These are phyloP conservation scores for Aquilaria malaccensis DNA, from an alignment of 345 rosid species.

Conservation along the genomic window DNA sequence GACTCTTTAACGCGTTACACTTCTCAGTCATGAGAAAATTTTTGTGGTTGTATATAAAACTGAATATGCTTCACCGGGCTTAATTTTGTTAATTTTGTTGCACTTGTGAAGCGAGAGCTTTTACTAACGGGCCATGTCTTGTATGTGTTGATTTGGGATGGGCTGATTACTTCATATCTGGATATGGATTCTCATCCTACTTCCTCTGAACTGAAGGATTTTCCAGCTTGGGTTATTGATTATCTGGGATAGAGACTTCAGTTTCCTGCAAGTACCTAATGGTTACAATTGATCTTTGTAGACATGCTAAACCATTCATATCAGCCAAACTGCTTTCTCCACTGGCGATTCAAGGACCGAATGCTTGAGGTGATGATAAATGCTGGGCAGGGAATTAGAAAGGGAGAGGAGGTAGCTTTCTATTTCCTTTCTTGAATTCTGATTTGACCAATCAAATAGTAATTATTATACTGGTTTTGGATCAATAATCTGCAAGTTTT, in stretches of 20 bases:
- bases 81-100: no score
- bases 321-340: constrained; percentile 86
- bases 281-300: constrained; percentile 27
- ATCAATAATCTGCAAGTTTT: background rate
- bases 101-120: no score
- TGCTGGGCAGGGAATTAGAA: constrained; percentile 71
- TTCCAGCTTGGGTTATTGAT: background rate
- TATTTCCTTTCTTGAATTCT: constrained; percentile 5
- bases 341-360: constrained; percentile 94
- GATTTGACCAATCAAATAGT: constrained; percentile 5
- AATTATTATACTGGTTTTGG: no score
- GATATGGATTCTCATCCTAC: background rate
- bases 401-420: constrained; percentile 75
- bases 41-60: no score
- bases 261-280: background rate
- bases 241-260: background rate
- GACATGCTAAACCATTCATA: constrained; percentile 92
- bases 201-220: background rate
- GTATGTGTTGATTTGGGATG: no score
- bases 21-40: no score
- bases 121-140: no score
- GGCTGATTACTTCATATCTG: background rate
- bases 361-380: constrained; percentile 97
- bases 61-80: no score
- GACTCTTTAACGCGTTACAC: background rate